These are phyloP conservation scores for Camellia lanceoleosa DNA, from an alignment of 148 eudicot genomes.

Conservation along the genomic window DNA sequence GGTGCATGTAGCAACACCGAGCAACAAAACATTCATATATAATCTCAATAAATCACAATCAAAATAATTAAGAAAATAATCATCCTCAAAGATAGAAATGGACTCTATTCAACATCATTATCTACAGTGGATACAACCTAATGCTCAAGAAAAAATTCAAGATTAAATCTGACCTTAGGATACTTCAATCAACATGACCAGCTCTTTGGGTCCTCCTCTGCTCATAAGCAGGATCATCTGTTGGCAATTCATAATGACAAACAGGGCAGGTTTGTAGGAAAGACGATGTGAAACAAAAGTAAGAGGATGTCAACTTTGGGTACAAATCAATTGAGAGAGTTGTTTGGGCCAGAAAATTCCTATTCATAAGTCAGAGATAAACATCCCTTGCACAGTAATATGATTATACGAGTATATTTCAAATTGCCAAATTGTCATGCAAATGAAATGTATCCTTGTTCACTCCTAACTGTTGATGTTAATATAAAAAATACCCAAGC, in stretches of 20 bases:
- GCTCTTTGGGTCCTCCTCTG: conserved; percentile 41
- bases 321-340: no score
- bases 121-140: conserved; percentile 9
- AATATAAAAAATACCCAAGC: no score
- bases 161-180: conserved; percentile 16
- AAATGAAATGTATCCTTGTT: no score
- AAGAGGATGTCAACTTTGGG: no score
- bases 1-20: no score
- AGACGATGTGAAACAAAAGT: no score
- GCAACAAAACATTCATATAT: neutral
- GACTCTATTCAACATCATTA: conserved; percentile 7
- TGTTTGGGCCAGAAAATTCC: no score
- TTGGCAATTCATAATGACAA: conserved; percentile 66
- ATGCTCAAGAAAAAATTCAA: neutral
- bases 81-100: conserved; percentile 3
- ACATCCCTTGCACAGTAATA: no score
- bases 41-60: neutral
- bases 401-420: no score
- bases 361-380: no score
- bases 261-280: conserved; percentile 51
- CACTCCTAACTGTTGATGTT: no score
- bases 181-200: conserved; percentile 24
- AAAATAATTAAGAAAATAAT: conserved; percentile 3
- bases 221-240: conserved; percentile 71
- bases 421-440: no score